Conservation (phyloP, 2,329 filamentous ascomycete species). For the Epichloe sibirici region DNA sequence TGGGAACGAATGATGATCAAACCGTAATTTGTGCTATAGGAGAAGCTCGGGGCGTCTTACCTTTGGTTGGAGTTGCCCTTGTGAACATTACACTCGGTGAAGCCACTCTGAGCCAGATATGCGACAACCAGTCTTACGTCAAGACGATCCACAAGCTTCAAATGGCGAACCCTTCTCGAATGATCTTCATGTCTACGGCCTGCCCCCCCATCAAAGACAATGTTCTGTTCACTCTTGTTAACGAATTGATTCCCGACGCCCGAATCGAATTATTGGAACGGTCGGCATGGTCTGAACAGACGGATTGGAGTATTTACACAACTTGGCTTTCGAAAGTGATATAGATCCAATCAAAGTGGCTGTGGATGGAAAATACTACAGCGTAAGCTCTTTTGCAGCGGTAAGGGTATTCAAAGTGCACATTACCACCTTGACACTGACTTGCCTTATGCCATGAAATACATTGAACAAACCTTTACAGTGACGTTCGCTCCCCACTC, state of each 20-base stretch:
- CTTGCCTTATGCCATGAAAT: conserved; percentile 57
- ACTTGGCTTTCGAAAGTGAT: conserved; percentile 69
- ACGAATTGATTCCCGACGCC: conserved; percentile 36
- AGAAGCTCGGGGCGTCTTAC: conserved; percentile 77
- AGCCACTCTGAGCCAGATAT: conserved; percentile 78
- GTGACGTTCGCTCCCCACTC: conserved; percentile 35
- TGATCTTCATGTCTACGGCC: conserved; percentile 66
- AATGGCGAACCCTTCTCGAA: conserved; percentile 66
- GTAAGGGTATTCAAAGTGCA: conserved; percentile 36
- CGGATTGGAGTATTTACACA: conserved; percentile 66
- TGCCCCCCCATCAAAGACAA: conserved; percentile 53
- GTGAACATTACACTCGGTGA: conserved; percentile 79
- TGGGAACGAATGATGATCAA: conserved; percentile 42
- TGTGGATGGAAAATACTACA: conserved; percentile 73
- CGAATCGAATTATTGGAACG: conserved; percentile 48
- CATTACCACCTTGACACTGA: background rate
- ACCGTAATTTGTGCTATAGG: conserved; percentile 79
- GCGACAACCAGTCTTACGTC: conserved; percentile 84
- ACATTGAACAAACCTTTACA: conserved; percentile 58
- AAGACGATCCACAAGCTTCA: conserved; percentile 78
- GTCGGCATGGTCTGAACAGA: conserved; percentile 71
- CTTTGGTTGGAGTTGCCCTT: conserved; percentile 75
- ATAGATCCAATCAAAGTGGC: conserved; percentile 70
- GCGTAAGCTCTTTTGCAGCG: conserved; percentile 73
- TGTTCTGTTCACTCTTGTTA: conserved; percentile 60